Evolutionary conservation across 73 alveolate species (phyloP), one percentile per base, ranked within the genome.

Genomic region (Paramecium pentaurelia): DNA sequence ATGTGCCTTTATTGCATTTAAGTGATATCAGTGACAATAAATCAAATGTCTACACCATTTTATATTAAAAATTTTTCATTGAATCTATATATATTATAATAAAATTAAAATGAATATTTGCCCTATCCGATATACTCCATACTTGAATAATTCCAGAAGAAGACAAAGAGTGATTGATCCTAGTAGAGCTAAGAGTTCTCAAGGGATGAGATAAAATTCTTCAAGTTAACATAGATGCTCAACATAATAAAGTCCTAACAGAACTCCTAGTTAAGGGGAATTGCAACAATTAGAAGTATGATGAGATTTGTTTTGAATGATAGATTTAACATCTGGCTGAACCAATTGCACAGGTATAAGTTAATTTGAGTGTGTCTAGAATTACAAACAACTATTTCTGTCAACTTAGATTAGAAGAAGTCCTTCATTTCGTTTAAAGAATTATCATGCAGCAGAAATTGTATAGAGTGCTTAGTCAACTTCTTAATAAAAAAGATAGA

Each of bases 221-320:
- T 54, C 70, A n/a, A 54, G 32, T 32, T 28, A 64, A 64, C 8
- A 64, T 7, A 28, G 84, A 32, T 64, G 84, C 30, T 64, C 49
- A 0, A 64, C 84, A 64, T 34, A 64, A 64, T 34, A 64, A 64
- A 64, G 84, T 64, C 84, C 84, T 64, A 64, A 64, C 28, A 9
- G 84, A 34, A 64, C 84, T 28, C 84, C 84, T 64, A 64, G 84
- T 64, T 64, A 64, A 64, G 45, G 84, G 0, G 84, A 64, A 64
- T 64, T 64, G 47, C 84, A 64, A 18, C 18, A 64, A 32, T 32
- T 64, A 32, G 84, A 64, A 64, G 84, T 64, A 64, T 32, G 9
- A 32, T 64, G 51, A 32, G 84, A 64, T 64, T 64, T 64, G 47
- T 64, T 64, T 64, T 25, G 84, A 64, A 64, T 28, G 47, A 28